Base-by-base conservation (phyloP, 2,329 filamentous ascomycete species). In the Cladosporium sp. region DNA sequence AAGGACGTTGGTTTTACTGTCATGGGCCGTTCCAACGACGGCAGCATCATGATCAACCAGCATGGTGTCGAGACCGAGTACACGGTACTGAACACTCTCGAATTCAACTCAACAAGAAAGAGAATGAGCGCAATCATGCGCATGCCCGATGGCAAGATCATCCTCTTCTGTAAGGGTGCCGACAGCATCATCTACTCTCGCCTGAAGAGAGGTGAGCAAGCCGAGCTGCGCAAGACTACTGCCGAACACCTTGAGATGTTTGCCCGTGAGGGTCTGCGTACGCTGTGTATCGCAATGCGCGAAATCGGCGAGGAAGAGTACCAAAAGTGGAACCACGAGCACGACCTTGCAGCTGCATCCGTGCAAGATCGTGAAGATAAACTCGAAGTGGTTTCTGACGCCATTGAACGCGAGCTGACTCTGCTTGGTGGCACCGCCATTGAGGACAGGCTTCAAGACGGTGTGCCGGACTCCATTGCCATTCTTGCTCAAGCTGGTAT, bases 171-270 rank as follows among this genome's bases (percentile, higher is more conserved):
- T 80, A 99, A 99, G 76, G 94, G 94, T 62, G 94, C 94, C 34
- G 94, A 99, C 72, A 97, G 91, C 68, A 89, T 97, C 67, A 97
- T 99, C 63, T 99, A 97, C 73, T 92, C 91, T 7, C 88, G 94
- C 5, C 79, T 99, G 60, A 90, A 86, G 74, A 85, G 83, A 62
- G 91, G 92, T 49, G 87, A 96, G 72, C 94, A 99, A 74, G 80
- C 85, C 60, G 89, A 96, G 68, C 82, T 99, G 55, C 85, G 94
- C 61, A 83, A 84, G 65, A 81, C 83, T 17, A 99, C 95, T 1
- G 94, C 92, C 3, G 90, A 97, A 65, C 94, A 99, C 69, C 82
- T 99, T 17, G 95, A 99, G 70, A 89, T 96, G 84, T 99, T 97
- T 74, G 94, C 95, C 19, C 83, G 93, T 54, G 95, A 99, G 78